These are phyloP conservation scores for Exobasidium rhododendri DNA, from an alignment of 1,284 basidiomycete genomes.

Conservation along the genomic window DNA sequence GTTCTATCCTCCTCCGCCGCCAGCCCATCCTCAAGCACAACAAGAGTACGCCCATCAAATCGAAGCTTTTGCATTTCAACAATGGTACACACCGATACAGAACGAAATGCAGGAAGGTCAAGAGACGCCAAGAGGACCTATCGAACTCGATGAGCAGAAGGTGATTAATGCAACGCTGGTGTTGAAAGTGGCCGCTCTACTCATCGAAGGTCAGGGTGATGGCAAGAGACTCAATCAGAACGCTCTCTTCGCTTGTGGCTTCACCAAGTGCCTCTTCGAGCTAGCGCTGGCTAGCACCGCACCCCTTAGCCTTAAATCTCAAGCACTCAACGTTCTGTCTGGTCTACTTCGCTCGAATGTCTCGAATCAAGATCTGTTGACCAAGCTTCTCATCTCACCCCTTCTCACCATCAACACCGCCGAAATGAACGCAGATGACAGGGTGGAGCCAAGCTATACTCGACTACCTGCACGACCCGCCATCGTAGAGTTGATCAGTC, in stretches of 20 bases:
- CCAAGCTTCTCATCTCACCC: constrained; percentile 35
- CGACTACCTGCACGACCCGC: constrained; percentile 32
- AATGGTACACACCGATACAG: constrained; percentile 63
- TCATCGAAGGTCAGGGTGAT: constrained; percentile 58
- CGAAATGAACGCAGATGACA: background rate
- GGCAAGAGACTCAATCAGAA: constrained; percentile 61
- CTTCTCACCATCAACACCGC: constrained; percentile 16
- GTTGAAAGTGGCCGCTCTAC: constrained; percentile 70
- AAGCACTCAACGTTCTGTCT: constrained; percentile 68
- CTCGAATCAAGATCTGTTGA: constrained; percentile 60
- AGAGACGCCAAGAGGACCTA: background rate
- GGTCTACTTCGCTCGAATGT: constrained; percentile 39
- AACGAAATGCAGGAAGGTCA: constrained; percentile 3
- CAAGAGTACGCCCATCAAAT: constrained; percentile 58
- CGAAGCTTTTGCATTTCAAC: constrained; percentile 90
- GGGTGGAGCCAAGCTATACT: constrained; percentile 17
- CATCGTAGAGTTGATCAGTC: constrained; percentile 27
- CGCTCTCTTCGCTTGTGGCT: constrained; percentile 62
- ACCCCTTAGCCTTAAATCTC: constrained; percentile 72
- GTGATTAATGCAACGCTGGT: constrained; percentile 72
- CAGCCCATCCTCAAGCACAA: constrained; percentile 64
- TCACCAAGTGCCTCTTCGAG: constrained; percentile 80
- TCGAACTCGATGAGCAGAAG: constrained; percentile 70
- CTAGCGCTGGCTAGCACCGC: constrained; percentile 86
- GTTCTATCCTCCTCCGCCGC: constrained; percentile 70